Base-by-base conservation (phyloP, 176 grass and related monocot genomes). In the Neostapfia colusana region DNA sequence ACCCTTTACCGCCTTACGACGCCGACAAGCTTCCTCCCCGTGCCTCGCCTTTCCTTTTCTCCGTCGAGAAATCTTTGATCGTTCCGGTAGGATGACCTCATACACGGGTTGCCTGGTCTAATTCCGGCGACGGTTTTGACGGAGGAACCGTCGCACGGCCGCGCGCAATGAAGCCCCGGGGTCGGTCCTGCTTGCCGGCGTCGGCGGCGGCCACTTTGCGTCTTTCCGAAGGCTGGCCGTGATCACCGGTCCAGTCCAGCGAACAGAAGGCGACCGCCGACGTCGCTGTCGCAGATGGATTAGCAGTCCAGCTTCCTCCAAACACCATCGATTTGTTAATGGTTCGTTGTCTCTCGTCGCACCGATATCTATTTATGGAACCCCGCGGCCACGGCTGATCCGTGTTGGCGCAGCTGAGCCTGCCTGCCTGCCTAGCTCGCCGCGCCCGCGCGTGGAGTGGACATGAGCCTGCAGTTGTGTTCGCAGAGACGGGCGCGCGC, bases 241-340 rank as follows among this genome's bases (percentile, higher is more conserved):
- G n/a, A n/a, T n/a, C n/a, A n/a, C n/a, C n/a, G n/a, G n/a, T n/a
- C n/a, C n/a, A n/a, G n/a, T n/a, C n/a, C 65, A 46, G 15, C 44
- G 64, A 54, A 67, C 68, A 12, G 75, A 48, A 51, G 48, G 72
- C 71, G 9, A 65, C 27, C 26, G 60, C 39, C 38, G 16, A 23
- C 77, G 72, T 88, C 86, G 77, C 81, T 88, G 27, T 88, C 82
- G 77, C 28, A 16, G 86, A 49, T 88, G 81, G 77, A 81, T 84
- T 88, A 14, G 71, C 65, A 26, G 72, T 76, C 40, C 86, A 59
- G 81, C 86, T 84, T 88, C 76, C 86, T 71, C 27, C 65, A 27
- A 56, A 38, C 86, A 48, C 85, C 81, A 57, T 26, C 56, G 53
- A 21, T 42, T 61, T 67, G 20, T 80, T 65, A 84, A 80, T 84